phyloP scores from a whole-genome alignment of 805 yeast species.

The Candida krabiensis region DNA sequence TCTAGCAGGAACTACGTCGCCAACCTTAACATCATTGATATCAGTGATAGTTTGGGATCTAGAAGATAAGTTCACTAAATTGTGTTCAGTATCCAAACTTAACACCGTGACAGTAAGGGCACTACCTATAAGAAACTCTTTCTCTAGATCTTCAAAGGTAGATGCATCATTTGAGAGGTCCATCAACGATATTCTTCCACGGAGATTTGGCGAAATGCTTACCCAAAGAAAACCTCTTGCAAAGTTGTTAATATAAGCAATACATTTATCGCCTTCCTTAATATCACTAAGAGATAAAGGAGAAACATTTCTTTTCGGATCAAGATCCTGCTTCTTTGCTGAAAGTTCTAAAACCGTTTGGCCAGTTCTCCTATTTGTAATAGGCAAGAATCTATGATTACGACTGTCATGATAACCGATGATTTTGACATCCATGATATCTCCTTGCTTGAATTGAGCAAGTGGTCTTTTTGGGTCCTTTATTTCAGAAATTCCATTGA shows the following conservation, averaged over 20 bases:
- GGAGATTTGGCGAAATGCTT: slow-evolving; percentile 63
- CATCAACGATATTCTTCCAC: slow-evolving; percentile 65
- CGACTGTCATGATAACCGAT: slow-evolving; percentile 77
- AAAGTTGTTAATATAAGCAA: slow-evolving; percentile 66
- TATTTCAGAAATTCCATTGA: slow-evolving; percentile 53
- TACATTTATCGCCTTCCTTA: slow-evolving; percentile 47
- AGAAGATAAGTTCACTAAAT: slow-evolving; percentile 48
- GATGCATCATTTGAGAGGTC: slow-evolving; percentile 60
- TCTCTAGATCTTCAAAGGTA: slow-evolving; percentile 47
- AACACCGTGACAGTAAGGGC: slow-evolving; percentile 61
- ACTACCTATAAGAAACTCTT: slow-evolving; percentile 68
- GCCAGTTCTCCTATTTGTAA: slow-evolving; percentile 57
- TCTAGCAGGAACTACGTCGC: slow-evolving; percentile 59
- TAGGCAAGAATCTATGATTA: slow-evolving; percentile 65
- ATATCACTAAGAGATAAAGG: slow-evolving; percentile 42
- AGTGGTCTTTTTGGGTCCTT: slow-evolving; percentile 60
- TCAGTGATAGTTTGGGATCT: slow-evolving; percentile 42
- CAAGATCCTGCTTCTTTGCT: slow-evolving; percentile 44
- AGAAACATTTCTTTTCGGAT: slow-evolving; percentile 15
- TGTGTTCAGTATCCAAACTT: slow-evolving; percentile 53
- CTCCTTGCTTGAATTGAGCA: slow-evolving; percentile 55
- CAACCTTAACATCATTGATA: slow-evolving; percentile 52
- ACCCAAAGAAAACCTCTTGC: slow-evolving; percentile 65
- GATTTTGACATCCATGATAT: slow-evolving; percentile 58
- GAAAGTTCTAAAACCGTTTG: slow-evolving; percentile 66